Percentiles rank a stretch among this genome's conserved stretches.
These are phyloP conservation scores for Mediolabrus comicus DNA, from an alignment of 108 stramenopile species.

Conservation along the genomic window DNA sequence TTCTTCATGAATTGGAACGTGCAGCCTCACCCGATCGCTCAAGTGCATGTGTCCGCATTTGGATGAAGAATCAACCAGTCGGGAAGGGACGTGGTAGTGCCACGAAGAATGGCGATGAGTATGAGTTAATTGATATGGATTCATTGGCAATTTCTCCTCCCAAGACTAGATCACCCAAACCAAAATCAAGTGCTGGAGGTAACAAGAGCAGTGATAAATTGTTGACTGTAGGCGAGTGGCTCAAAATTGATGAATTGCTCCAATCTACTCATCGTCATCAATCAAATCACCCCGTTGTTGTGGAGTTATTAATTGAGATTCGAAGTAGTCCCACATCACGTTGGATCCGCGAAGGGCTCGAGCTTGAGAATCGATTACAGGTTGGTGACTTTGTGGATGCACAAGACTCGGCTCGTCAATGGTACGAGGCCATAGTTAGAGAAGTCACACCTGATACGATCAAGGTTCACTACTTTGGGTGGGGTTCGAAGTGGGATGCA, in stretches of 20 bases:
- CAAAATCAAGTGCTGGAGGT: conserved; percentile 21
- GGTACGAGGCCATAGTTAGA: conserved; percentile 76
- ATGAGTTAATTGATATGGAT: conserved; percentile 59
- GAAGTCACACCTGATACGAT: conserved; percentile 59
- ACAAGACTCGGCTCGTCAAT: conserved; percentile 72
- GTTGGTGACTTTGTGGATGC: conserved; percentile 84
- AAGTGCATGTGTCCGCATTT: conserved; percentile 57
- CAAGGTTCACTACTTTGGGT: conserved; percentile 79
- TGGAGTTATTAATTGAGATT: conserved; percentile 64
- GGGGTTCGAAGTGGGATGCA: conserved; percentile 73
- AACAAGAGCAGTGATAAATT: conserved; percentile 1
- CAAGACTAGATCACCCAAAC: not conserved
- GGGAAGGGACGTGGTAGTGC: conserved; percentile 20
- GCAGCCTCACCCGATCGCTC: conserved; percentile 56
- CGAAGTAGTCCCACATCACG: conserved; percentile 37
- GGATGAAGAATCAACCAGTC: conserved; percentile 41
- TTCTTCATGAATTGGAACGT: conserved; percentile 49
- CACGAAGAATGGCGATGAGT: conserved; percentile 58
- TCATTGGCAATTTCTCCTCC: not conserved
- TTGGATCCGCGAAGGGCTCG: conserved; percentile 61
- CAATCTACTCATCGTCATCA: not conserved
- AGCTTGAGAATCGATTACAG: conserved; percentile 62
- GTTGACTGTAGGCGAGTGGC: conserved; percentile 59
- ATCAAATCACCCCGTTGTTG: not conserved
- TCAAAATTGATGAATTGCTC: not conserved